Percentiles rank a stretch among this genome's conserved stretches.
Conservation (phyloP, 2,329 filamentous ascomycete genomes). For the Purpureocillium takamizusanense region DNA sequence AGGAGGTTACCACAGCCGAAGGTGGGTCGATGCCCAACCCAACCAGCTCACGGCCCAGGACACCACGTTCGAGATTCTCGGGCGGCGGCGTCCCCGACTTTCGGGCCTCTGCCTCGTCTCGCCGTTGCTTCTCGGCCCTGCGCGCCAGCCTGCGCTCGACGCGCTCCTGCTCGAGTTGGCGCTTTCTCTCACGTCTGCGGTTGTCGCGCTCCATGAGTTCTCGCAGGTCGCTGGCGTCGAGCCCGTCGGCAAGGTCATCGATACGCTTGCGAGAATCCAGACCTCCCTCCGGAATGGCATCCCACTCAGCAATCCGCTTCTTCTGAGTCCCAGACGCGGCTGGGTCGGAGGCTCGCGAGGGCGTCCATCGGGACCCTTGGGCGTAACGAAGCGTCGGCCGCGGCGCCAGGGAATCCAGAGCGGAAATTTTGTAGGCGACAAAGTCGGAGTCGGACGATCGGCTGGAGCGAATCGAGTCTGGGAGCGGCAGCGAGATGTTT, state of each 20-base stretch:
- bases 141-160: conserved; percentile 56
- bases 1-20: conserved; percentile 47
- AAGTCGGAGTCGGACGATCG: conserved; percentile 68
- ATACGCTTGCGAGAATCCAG: conserved; percentile 53
- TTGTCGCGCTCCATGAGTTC: conserved; percentile 87
- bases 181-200: conserved; percentile 68
- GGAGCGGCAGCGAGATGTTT: conserved; percentile 65
- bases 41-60: conserved; percentile 47
- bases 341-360: conserved; percentile 34
- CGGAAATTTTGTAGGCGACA: conserved; percentile 67
- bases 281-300: conserved; percentile 51
- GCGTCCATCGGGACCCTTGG: conserved; percentile 50
- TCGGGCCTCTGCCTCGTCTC: conserved; percentile 45
- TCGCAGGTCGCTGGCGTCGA: conserved; percentile 75
- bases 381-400: conserved; percentile 74
- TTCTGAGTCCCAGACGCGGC: conserved; percentile 40
- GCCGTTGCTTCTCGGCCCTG: conserved; percentile 57
- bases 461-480: conserved; percentile 67
- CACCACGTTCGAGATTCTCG: conserved; percentile 50
- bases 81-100: conserved; percentile 41
- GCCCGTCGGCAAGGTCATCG: conserved; percentile 69
- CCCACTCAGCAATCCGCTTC: conserved; percentile 39
- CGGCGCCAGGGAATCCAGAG: conserved; percentile 73
- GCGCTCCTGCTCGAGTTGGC: conserved; percentile 56
- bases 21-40: conserved; percentile 48